phyloP scores from a whole-genome alignment of 371 early-diverging fungal genomes.

The Mortierella sp. region DNA sequence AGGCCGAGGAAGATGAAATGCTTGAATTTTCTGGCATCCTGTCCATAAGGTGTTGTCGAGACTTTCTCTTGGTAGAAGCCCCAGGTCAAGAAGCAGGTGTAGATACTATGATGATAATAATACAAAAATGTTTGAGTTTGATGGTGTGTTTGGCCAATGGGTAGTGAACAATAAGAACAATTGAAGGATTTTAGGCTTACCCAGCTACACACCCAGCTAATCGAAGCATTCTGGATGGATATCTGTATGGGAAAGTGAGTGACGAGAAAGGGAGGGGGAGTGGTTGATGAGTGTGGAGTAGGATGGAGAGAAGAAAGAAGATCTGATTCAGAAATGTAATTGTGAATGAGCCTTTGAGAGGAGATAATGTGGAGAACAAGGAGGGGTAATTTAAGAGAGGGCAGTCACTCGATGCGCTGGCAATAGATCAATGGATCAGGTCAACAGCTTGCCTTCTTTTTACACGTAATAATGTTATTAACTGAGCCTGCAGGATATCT shows the following conservation, averaged over 20 bases:
- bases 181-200: conserved; percentile 9
- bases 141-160: neutral
- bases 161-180: neutral
- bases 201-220: conserved; percentile 51
- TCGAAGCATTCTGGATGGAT: conserved; percentile 24
- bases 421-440: neutral
- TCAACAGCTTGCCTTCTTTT: too few species aligned
- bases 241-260: neutral
- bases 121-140: neutral
- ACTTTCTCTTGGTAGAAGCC: conserved; percentile 94
- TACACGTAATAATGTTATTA: too few species aligned
- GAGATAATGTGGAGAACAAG: neutral
- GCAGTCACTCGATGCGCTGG: conserved; percentile 10
- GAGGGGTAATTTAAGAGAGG: neutral
- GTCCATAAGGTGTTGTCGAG: conserved; percentile 85
- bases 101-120: conserved; percentile 71
- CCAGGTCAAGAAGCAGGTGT: conserved; percentile 96
- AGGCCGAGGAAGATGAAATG: conserved; percentile 92
- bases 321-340: neutral
- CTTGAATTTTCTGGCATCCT: conserved; percentile 77
- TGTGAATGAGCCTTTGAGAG: neutral
- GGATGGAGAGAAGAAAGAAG: conserved; percentile 1
- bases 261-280: neutral
- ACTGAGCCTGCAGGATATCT: neutral
- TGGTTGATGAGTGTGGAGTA: neutral